Base-by-base conservation (phyloP, 1,139 yeast species). In the Geotrichum armillariae region DNA sequence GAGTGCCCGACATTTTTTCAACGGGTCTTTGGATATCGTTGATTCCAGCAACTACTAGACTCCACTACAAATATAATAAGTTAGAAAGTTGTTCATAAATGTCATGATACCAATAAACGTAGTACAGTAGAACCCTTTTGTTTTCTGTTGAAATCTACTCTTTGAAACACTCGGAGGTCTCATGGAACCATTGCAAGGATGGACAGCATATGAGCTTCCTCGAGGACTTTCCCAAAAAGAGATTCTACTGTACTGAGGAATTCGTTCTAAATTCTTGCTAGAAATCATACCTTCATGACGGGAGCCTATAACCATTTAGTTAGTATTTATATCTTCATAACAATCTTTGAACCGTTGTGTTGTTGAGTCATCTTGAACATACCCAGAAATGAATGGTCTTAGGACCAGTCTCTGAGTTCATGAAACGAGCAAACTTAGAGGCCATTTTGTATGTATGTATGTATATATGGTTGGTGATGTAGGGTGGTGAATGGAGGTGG, bases 321-420 rank as follows among this genome's bases (percentile, higher is more conserved):
- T 25, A 25, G 46, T 27, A 44, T 20, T 27, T 45, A 25, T 61
- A 70, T 73, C 60, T 78, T 77, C 72, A 77, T 69, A 47, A 76
- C 76, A 18, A 9, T 33, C 4, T 14, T 14, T 12, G 36, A 11
- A 3, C 2, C 14, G 36, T 33, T n/a, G 4, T n/a, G 36, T 3
- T 17, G 20, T 14, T 35, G 39, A 35, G 23, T 35, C 39, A 35
- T 18, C 11, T 23, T 27, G 27, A 25, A 21, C 64, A 20, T 56
- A 61, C 91, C 98, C 98, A 93, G 72, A 93, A 93, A 67, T 93
- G 99, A 53, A 93, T 91, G 22, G 98, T 93, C 66, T 73, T 82
- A 32, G 98, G 98, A 32, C 99, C 99, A 16, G 98, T 88, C 66
- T 87, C 95, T 21, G 96, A 83, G 63, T 83, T 79, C 67, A 88